These are phyloP conservation scores for Pachyrhizus erosus DNA, from an alignment of 306 rosid genomes.

Conservation along the genomic window DNA sequence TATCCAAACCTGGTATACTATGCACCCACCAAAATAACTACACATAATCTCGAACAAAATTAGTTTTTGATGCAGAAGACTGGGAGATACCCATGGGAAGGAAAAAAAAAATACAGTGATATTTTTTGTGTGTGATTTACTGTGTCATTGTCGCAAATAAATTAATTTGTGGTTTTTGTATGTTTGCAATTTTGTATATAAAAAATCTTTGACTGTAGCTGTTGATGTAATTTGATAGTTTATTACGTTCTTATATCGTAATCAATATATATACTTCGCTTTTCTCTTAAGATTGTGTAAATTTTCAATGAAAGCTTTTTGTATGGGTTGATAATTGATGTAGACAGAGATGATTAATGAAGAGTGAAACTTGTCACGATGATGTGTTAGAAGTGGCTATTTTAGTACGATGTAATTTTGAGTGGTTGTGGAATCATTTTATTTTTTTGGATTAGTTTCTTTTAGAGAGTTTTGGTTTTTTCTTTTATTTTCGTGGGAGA, in stretches of 20 bases:
- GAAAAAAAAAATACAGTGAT: neutral
- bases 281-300: too few relatives aligned
- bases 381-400: too few relatives aligned
- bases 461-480: too few relatives aligned
- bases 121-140: neutral
- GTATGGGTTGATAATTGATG: neutral
- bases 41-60: neutral
- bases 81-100: too few relatives aligned
- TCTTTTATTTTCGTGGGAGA: too few relatives aligned
- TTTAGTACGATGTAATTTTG: too few relatives aligned
- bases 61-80: too few relatives aligned
- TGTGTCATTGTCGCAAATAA: neutral
- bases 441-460: too few relatives aligned
- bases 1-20: conserved; percentile 12
- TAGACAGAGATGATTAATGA: neutral
- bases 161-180: neutral
- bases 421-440: neutral
- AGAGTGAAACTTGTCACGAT: neutral
- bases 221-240: neutral
- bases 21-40: neutral
- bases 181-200: neutral
- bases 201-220: too few relatives aligned
- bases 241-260: too few relatives aligned
- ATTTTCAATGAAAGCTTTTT: too few relatives aligned
- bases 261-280: too few relatives aligned